Percentiles rank a stretch among this genome's conserved stretches.
These are phyloP conservation scores for Daedaleopsis nitida DNA, from an alignment of 768 basidiomycete genomes.

Conservation along the genomic window DNA sequence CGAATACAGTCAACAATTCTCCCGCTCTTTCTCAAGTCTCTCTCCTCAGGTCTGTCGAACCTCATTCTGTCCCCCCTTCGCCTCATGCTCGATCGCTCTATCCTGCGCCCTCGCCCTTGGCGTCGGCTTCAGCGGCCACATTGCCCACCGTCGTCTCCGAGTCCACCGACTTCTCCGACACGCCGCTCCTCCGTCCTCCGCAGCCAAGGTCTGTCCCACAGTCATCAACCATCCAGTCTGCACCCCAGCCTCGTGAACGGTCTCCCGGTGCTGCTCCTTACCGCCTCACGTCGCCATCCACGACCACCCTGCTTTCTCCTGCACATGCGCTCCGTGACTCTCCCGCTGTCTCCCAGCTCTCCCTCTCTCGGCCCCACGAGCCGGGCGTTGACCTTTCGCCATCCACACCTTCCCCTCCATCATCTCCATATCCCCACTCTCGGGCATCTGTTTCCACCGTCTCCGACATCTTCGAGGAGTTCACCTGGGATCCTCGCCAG, in stretches of 20 bases:
- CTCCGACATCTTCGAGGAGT: slow-evolving; percentile 44
- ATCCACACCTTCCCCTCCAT: neutral
- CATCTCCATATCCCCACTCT: slow-evolving; percentile 3
- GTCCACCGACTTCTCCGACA: slow-evolving; percentile 10
- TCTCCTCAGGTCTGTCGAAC: neutral
- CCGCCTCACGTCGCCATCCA: slow-evolving; percentile 14
- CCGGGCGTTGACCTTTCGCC: neutral
- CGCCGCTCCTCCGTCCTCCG: slow-evolving; percentile 14
- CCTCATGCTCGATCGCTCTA: neutral
- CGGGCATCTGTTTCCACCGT: slow-evolving; percentile 12
- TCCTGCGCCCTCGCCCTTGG: neutral
- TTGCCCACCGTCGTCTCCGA: neutral
- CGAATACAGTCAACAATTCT: slow-evolving; percentile 2
- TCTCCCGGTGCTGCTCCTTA: neutral
- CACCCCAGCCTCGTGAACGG: neutral
- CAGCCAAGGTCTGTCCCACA: slow-evolving; percentile 3
- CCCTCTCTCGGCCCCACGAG: neutral
- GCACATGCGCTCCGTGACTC: slow-evolving; percentile 8
- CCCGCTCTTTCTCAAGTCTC: slow-evolving; percentile 6
- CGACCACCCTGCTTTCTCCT: slow-evolving; percentile 11
- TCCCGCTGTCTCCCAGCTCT: neutral
- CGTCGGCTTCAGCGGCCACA: slow-evolving; percentile 6
- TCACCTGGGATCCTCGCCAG: slow-evolving; percentile 47
- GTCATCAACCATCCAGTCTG: neutral
- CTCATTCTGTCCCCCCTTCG: neutral